Percentiles rank a stretch among this genome's conserved stretches.
These are phyloP conservation scores for Priceomyces haplophilus DNA, from an alignment of 805 yeast species.

Conservation along the genomic window DNA sequence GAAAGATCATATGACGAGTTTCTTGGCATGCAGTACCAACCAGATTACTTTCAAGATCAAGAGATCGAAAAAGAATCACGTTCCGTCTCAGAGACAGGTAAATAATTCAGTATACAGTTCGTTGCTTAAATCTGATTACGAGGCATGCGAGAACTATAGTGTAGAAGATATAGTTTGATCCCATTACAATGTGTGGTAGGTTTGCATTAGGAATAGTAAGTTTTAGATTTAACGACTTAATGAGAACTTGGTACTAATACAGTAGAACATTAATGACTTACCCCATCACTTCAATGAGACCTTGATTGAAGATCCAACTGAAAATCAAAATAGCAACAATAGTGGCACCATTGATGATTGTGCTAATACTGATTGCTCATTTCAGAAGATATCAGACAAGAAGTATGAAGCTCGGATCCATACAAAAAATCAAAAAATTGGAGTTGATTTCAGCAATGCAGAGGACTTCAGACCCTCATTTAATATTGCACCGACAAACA, in stretches of 20 bases:
- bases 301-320: slow-evolving; percentile 9
- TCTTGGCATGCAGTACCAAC: slow-evolving; percentile 21
- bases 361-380: slow-evolving; percentile 11
- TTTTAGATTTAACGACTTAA: slow-evolving; percentile 4
- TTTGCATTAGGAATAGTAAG: slow-evolving; percentile 49
- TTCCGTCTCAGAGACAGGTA: slow-evolving; percentile 7
- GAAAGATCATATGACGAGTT: slow-evolving; percentile 37
- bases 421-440: neutral
- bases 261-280: slow-evolving; percentile 23
- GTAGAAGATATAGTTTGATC: neutral
- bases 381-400: slow-evolving; percentile 5
- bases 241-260: slow-evolving; percentile 3
- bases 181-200: slow-evolving; percentile 55
- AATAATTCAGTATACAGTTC: slow-evolving; percentile 2
- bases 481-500: slow-evolving; percentile 61
- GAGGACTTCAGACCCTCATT: slow-evolving; percentile 35
- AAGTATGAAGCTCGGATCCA: slow-evolving; percentile 1
- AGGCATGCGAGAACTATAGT: no score
- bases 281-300: slow-evolving; percentile 26
- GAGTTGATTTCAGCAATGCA: neutral
- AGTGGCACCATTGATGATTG: neutral
- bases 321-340: slow-evolving; percentile 1
- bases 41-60: slow-evolving; percentile 16
- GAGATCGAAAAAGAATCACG: slow-evolving; percentile 8
- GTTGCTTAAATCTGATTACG: neutral